phyloP scores from a whole-genome alignment of 1,284 basidiomycete genomes.

The Cutaneotrichosporon mucoides region DNA sequence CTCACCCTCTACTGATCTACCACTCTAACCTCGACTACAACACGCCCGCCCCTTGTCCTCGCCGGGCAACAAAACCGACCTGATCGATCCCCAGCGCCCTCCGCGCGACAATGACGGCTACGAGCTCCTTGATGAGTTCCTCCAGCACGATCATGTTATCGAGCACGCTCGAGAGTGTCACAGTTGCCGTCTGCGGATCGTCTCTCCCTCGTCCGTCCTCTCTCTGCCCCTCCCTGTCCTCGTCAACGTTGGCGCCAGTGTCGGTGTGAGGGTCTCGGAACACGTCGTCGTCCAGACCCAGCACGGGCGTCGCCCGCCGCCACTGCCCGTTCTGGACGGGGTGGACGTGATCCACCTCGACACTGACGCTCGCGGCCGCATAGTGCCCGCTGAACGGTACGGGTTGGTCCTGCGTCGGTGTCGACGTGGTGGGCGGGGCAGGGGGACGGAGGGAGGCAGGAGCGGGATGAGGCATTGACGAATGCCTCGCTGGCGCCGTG shows the following conservation, averaged over 20 bases:
- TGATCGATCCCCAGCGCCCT: slow-evolving; percentile 80
- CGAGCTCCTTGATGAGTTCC: slow-evolving; percentile 90
- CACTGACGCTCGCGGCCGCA: slow-evolving; percentile 63
- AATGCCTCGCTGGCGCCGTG: too few relatives aligned
- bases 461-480: neutral
- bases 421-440: neutral
- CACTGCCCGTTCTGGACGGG: slow-evolving; percentile 48
- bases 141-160: slow-evolving; percentile 96
- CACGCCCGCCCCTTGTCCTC: too few relatives aligned
- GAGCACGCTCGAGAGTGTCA: slow-evolving; percentile 76
- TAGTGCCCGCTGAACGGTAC: slow-evolving; percentile 67
- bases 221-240: neutral
- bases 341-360: slow-evolving; percentile 61
- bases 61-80: slow-evolving; percentile 25
- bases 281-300: slow-evolving; percentile 14
- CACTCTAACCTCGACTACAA: too few relatives aligned
- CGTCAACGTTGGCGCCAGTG: slow-evolving; percentile 3
- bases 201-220: too few relatives aligned
- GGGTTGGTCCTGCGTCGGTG: neutral
- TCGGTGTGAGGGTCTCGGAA: neutral
- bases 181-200: slow-evolving; percentile 17
- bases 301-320: neutral
- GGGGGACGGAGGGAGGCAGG: neutral
- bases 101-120: slow-evolving; percentile 79
- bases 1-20: too few relatives aligned